A percentile compares a stretch with the other conserved stretches of the same genome.
Evolutionary conservation across 352 stramenopile genomes (phyloP).

Genomic region (Hyaloperonospora brassicae): DNA sequence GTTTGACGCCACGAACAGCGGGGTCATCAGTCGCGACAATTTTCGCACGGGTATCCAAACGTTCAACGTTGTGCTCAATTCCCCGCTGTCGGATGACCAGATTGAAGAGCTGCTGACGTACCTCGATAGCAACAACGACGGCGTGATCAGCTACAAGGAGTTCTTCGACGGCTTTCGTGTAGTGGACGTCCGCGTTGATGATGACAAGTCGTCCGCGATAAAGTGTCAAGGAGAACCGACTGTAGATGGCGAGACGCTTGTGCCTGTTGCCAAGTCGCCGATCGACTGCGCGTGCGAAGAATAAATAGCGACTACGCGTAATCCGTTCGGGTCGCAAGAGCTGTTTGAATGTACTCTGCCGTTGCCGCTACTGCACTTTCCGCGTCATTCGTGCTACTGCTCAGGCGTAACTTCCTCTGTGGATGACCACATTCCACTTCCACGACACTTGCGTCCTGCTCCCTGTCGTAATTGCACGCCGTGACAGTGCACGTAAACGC

Average conservation of each 20-base stretch:
- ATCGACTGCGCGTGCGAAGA: neutral
- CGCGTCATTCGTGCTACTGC: slow-evolving; percentile 7
- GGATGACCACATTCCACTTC: slow-evolving; percentile 17
- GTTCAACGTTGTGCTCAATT: slow-evolving; percentile 87
- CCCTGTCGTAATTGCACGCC: slow-evolving; percentile 17
- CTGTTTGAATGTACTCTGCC: slow-evolving; percentile 16
- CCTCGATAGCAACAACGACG: slow-evolving; percentile 87
- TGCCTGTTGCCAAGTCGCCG: slow-evolving; percentile 6
- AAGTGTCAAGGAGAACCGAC: slow-evolving; percentile 5
- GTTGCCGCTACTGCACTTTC: slow-evolving; percentile 10
- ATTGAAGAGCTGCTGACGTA: slow-evolving; percentile 85
- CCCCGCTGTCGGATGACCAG: slow-evolving; percentile 85
- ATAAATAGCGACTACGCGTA: slow-evolving; percentile 18
- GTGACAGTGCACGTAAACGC: slow-evolving; percentile 24
- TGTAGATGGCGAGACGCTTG: slow-evolving; percentile 3
- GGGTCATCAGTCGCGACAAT: slow-evolving; percentile 74
- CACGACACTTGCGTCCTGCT: slow-evolving; percentile 4
- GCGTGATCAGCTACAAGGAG: slow-evolving; percentile 90
- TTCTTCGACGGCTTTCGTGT: slow-evolving; percentile 90
- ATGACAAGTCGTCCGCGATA: slow-evolving; percentile 20
- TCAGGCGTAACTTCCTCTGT: slow-evolving; percentile 19
- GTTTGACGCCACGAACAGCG: slow-evolving; percentile 84
- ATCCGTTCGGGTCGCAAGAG: slow-evolving; percentile 4
- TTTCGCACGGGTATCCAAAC: slow-evolving; percentile 80
- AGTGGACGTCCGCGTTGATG: slow-evolving; percentile 63